Evolutionary conservation across 306 rosid genomes (phyloP).

Genomic region (Oxytropis ochrocephala): DNA sequence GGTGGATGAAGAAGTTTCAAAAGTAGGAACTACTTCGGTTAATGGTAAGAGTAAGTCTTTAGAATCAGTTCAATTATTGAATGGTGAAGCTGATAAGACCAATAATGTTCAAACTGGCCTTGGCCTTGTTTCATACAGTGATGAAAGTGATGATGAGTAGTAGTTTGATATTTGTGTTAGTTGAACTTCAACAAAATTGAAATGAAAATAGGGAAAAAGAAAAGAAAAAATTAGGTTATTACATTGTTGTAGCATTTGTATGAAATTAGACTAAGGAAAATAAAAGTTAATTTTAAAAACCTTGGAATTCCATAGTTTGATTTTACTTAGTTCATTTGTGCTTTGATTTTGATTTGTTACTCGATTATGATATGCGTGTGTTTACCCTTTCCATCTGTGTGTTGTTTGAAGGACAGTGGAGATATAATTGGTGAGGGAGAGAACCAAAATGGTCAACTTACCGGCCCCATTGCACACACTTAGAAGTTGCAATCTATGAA

Average conservation of each 20-base stretch:
- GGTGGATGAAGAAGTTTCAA: conserved; percentile 36
- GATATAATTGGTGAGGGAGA: conserved; percentile 66
- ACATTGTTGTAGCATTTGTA: too few species aligned
- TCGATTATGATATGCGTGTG: conserved; percentile 34
- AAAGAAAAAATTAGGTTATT: too few species aligned
- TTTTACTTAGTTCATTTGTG: neutral
- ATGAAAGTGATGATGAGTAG: conserved; percentile 73
- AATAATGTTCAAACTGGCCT: conserved; percentile 39
- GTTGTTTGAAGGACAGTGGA: conserved; percentile 26
- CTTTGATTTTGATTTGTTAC: neutral
- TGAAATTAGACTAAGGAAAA: too few species aligned
- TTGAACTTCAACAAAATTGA: too few species aligned
- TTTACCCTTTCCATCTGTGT: conserved; percentile 53
- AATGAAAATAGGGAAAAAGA: too few species aligned
- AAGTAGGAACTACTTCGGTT: conserved; percentile 8
- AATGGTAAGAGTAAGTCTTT: conserved; percentile 20
- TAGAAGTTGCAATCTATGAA: conserved; percentile 36
- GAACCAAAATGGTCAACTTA: conserved; percentile 62
- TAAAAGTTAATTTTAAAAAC: neutral
- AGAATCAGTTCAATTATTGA: conserved; percentile 21
- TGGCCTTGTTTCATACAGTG: conserved; percentile 81
- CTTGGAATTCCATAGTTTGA: neutral
- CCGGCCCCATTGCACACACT: conserved; percentile 65
- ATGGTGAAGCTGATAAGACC: conserved; percentile 27
- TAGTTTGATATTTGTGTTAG: neutral